Evolutionary conservation across 2,329 filamentous ascomycete species (phyloP).

Genomic region (Geosmithia flava): DNA sequence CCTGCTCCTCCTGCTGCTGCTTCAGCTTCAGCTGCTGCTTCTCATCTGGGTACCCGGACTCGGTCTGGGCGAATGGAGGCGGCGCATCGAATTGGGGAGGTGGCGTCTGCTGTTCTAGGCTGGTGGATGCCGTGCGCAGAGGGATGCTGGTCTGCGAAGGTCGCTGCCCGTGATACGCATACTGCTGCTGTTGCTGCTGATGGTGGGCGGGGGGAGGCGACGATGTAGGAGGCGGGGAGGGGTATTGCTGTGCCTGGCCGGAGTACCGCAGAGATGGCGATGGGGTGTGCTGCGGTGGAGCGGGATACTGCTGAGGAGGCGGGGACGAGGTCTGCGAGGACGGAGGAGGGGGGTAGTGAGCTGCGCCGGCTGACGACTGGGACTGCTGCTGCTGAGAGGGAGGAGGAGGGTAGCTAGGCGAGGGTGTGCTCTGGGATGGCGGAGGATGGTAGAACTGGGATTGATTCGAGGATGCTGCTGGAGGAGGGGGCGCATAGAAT

Average conservation of each 20-base stretch:
- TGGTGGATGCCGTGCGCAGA: slow-evolving; percentile 11
- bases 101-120: slow-evolving; percentile 11
- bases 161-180: slow-evolving; percentile 6
- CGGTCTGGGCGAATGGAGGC: slow-evolving; percentile 10
- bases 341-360: slow-evolving; percentile 10
- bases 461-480: slow-evolving; percentile 26
- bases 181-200: slow-evolving; percentile 1
- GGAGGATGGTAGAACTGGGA: slow-evolving; percentile 33
- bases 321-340: slow-evolving; percentile 1
- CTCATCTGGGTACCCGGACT: slow-evolving; percentile 13
- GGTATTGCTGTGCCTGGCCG: slow-evolving; percentile 6
- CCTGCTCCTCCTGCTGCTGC: slow-evolving; percentile 7
- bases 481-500: slow-evolving; percentile 31
- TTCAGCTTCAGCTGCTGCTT: slow-evolving; percentile 12
- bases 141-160: slow-evolving; percentile 9
- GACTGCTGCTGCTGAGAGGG: slow-evolving; percentile 16
- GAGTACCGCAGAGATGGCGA: slow-evolving; percentile 1
- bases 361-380: slow-evolving; percentile 1
- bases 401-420: slow-evolving; percentile 13
- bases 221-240: slow-evolving; percentile 7
- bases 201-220: slow-evolving; percentile 2
- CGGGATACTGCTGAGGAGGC: slow-evolving; percentile 9
- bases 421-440: slow-evolving; percentile 13
- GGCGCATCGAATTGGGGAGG: slow-evolving; percentile 16
- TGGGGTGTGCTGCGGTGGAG: slow-evolving; percentile 8